phyloP scores from a whole-genome alignment of 2,329 filamentous ascomycete species.

The Diaporthe sp. region DNA sequence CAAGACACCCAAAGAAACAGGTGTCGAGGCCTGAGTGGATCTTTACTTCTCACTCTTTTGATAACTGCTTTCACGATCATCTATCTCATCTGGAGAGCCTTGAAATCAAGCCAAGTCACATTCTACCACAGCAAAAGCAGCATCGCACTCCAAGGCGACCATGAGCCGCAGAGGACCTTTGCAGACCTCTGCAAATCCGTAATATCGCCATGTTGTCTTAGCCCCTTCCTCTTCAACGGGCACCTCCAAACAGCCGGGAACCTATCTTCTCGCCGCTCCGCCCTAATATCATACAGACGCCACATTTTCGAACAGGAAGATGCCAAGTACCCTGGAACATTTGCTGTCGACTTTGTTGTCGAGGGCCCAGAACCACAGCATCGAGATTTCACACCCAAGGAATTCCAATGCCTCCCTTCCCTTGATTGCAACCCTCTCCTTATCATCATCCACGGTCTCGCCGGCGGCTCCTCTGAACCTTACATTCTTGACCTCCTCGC shows the following conservation, averaged over 20 bases:
- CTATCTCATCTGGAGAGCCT: background rate
- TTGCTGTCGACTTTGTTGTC: background rate
- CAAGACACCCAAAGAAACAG: background rate
- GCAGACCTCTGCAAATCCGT: conserved; percentile 6
- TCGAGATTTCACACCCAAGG: background rate
- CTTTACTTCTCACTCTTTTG: background rate
- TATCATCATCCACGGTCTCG: background rate
- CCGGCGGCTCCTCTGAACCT: background rate
- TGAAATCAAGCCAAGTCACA: background rate
- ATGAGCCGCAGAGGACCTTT: background rate
- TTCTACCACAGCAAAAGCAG: conserved; percentile 3
- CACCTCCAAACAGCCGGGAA: background rate
- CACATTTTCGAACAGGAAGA: background rate
- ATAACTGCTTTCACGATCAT: background rate
- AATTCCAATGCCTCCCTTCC: background rate
- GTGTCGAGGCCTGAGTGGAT: background rate
- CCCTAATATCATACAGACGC: background rate
- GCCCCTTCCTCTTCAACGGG: background rate
- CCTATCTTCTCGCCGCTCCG: background rate
- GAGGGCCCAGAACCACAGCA: background rate
- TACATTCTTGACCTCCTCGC: background rate
- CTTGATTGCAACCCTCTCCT: background rate
- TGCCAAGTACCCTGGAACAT: background rate
- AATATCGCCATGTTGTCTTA: background rate
- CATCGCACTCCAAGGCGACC: background rate